Base-by-base conservation (phyloP, 768 basidiomycete species). In the Suillus occidentalis region DNA sequence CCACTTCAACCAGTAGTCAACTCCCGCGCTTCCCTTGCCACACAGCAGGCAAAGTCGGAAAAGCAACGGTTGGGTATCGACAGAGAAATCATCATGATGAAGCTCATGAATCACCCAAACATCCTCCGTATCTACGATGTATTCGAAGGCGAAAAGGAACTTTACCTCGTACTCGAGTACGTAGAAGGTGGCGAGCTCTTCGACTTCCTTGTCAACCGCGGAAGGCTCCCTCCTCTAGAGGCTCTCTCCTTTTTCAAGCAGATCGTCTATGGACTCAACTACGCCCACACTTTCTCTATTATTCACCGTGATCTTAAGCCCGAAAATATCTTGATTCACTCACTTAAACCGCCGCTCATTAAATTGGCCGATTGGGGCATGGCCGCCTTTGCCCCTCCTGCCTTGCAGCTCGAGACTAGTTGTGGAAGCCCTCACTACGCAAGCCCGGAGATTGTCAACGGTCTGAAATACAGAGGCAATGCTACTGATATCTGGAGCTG, bases 321-420 rank as follows among this genome's bases (percentile, higher is more conserved):
- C 3, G 97, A 99, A 81, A 98, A 98, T 73, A 91, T 99, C 60
- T 83, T 99, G 45, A 91, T 99, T 62, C 91, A 95, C 56, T 89
- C 90, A 50, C 79, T 92, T 63, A 83, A 85, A 43, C 90, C 90
- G 37, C 90, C 90, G 43, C 83, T 94, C 72, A 85, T 99, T 81
- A 99, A 98, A 82, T 92, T 99, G 50, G 96, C 95, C 28, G 97
- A 98, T 78, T 98, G 97, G 88, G 97, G 97, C 25, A 97, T 98
- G 97, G 96, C 97, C 31, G 93, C 96, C 12, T 93, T 97, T 72
- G 93, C 95, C 65, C 90, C 91, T 47, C 92, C 91, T 45, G 85
- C 89, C 47, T 83, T 90, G 50, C 85, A 95, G 68, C 85, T 97
- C 34, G 94, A 97, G 79, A 98, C 97, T 1, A 94, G 92, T 72